These are phyloP conservation scores for Tolypocladium inflatum DNA, from an alignment of 2,329 filamentous ascomycete genomes.

Conservation along the genomic window DNA sequence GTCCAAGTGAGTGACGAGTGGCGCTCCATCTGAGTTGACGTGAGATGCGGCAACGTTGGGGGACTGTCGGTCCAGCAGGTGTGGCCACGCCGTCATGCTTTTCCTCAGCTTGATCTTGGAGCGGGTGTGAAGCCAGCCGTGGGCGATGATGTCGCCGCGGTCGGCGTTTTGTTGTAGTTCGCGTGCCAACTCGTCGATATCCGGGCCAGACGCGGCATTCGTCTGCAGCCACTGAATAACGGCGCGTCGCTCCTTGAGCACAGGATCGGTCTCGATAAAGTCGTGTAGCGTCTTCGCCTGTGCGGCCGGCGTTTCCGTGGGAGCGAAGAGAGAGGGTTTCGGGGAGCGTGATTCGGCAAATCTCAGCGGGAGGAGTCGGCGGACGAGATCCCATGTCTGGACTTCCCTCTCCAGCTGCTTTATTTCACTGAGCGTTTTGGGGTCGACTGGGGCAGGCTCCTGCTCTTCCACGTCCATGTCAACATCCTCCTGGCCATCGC, in stretches of 20 bases:
- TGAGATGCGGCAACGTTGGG: constrained; percentile 46
- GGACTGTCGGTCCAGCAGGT: constrained; percentile 54
- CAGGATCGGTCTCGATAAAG: constrained; percentile 64
- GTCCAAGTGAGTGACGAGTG: constrained; percentile 78
- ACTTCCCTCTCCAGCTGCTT: constrained; percentile 67
- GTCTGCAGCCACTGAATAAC: constrained; percentile 82
- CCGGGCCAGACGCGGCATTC: constrained; percentile 59
- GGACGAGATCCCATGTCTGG: constrained; percentile 83
- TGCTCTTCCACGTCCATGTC: constrained; percentile 48
- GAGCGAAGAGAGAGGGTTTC: constrained; percentile 16
- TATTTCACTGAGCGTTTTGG: constrained; percentile 12
- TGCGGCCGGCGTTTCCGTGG: constrained; percentile 14
- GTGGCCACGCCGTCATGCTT: constrained; percentile 59
- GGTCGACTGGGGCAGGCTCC: background rate
- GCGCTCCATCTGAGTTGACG: constrained; percentile 49
- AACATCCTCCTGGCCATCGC: constrained; percentile 32
- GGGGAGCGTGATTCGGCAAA: constrained; percentile 32
- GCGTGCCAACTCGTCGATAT: constrained; percentile 66
- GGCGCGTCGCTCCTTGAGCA: constrained; percentile 67
- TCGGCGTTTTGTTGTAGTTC: constrained; percentile 70
- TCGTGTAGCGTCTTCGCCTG: constrained; percentile 45
- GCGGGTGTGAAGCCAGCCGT: constrained; percentile 89
- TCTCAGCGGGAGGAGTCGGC: constrained; percentile 62
- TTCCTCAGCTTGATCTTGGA: constrained; percentile 86
- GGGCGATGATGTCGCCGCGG: constrained; percentile 70